Base-by-base conservation (phyloP, 768 basidiomycete species). In the Kwoniella sp. region DNA sequence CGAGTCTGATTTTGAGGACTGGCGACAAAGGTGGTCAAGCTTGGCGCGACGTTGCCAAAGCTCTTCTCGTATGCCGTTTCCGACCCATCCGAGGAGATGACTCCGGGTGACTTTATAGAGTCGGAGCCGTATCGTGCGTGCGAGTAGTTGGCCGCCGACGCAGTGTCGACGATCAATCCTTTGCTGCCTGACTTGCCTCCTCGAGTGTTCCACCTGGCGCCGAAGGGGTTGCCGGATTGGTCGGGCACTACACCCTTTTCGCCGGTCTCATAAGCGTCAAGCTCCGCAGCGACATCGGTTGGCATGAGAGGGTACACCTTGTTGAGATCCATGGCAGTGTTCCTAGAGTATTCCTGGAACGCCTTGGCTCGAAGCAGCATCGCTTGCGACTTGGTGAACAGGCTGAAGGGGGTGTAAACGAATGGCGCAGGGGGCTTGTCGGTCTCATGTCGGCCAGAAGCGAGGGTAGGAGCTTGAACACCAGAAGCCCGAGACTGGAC, bases 381-480 rank as follows among this genome's bases (percentile, higher is more conserved):
- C 13, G 70, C 66, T 63, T 82, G 81, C 22, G 78, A 67, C 23
- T 74, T 76, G 56, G 74, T 66, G 67, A 81, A 82, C 1, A 82
- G 66, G 38, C 66, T 74, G 73, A 74, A 79, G 1, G 81, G 81
- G 11, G 79, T 78, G 66, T 77, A 78, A 55, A 79, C 69, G 70
- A 77, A 79, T 2, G 78, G 79, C 3, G 73, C 70, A 25, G 78
- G 76, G 13, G 79, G 77, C 53, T 76, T 73, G 68, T 80, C 73
- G 31, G 57, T 52, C 50, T 70, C 73, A 26, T 63, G 53, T 54
- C 75, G 69, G 26, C 61, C 62, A 20, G 58, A 63, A 28, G 66
- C 60, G 22, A 70, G 55, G 12, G 61, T 51, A 17, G 71, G 68
- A 2, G 72, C 74, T 57, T 73, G 69, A 23, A 73, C 66, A 53